Conservation (phyloP, 768 basidiomycete genomes). For the Kwoniella bestiolae region DNA sequence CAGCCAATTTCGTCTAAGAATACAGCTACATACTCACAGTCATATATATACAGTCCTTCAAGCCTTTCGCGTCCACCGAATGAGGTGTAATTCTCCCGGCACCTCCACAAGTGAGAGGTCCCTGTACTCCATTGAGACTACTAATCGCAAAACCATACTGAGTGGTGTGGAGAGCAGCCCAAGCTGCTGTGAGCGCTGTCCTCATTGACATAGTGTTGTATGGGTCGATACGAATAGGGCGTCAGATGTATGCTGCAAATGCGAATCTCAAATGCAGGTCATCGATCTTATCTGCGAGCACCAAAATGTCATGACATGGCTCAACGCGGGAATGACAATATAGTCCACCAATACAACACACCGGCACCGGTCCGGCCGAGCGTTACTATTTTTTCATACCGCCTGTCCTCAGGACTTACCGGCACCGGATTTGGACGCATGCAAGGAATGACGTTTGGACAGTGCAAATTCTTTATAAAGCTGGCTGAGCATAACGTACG, state of each 20-base stretch:
- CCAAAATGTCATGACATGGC: background rate
- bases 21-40: slow-evolving; percentile 28
- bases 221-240: no score
- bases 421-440: background rate
- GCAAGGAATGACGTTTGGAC: slow-evolving; percentile 1
- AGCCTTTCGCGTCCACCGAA: slow-evolving; percentile 12
- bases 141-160: slow-evolving; percentile 82
- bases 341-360: background rate
- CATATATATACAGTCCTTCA: slow-evolving; percentile 41
- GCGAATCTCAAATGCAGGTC: background rate
- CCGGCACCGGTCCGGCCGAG: slow-evolving; percentile 8
- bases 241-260: background rate
- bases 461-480: no score
- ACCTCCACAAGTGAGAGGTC: slow-evolving; percentile 49
- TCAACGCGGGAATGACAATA: background rate
- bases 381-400: no score
- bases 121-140: slow-evolving; percentile 83
- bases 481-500: no score
- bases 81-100: slow-evolving; percentile 15
- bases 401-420: background rate
- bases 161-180: slow-evolving; percentile 48
- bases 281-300: background rate
- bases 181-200: slow-evolving; percentile 37
- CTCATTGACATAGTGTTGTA: slow-evolving; percentile 8
- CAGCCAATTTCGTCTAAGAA: background rate